A percentile compares a stretch with the other conserved stretches of the same genome.
These are phyloP conservation scores for Elsinoe fawcettii DNA, from an alignment of 2,329 filamentous ascomycete species.

Conservation along the genomic window DNA sequence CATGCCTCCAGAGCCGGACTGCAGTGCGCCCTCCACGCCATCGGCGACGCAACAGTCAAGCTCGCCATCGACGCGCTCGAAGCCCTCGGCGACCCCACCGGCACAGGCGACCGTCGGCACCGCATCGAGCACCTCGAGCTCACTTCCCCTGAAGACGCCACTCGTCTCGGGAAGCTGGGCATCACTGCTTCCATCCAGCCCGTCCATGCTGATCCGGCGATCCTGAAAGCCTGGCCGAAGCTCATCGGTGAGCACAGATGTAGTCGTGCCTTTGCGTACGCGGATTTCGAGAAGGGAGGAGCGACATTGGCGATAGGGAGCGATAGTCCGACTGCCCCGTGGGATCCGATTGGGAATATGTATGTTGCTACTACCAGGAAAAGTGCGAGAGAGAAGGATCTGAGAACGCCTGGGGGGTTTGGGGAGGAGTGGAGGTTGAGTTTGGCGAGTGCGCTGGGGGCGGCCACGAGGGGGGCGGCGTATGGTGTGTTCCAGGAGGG, in stretches of 20 bases:
- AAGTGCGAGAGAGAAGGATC: slow-evolving; percentile 36
- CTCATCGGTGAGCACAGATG: slow-evolving; percentile 49
- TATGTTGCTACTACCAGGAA: slow-evolving; percentile 54
- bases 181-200: slow-evolving; percentile 88
- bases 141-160: slow-evolving; percentile 47
- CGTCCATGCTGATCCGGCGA: slow-evolving; percentile 74
- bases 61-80: slow-evolving; percentile 52
- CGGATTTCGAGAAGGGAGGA: slow-evolving; percentile 50
- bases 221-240: slow-evolving; percentile 53
- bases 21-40: slow-evolving; percentile 58
- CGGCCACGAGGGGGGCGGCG: slow-evolving; percentile 43
- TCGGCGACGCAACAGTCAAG: slow-evolving; percentile 53
- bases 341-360: slow-evolving; percentile 47
- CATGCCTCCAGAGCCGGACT: slow-evolving; percentile 48
- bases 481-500: slow-evolving; percentile 52
- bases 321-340: slow-evolving; percentile 53
- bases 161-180: slow-evolving; percentile 48
- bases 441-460: slow-evolving; percentile 41
- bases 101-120: slow-evolving; percentile 42
- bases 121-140: slow-evolving; percentile 61
- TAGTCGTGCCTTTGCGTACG: slow-evolving; percentile 55
- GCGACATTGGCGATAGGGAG: slow-evolving; percentile 51
- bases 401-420: slow-evolving; percentile 40
- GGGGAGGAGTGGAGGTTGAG: slow-evolving; percentile 48
- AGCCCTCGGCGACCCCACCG: slow-evolving; percentile 28